Base-by-base conservation (phyloP, 345 rosid species). In the Ailanthus altissimus region DNA sequence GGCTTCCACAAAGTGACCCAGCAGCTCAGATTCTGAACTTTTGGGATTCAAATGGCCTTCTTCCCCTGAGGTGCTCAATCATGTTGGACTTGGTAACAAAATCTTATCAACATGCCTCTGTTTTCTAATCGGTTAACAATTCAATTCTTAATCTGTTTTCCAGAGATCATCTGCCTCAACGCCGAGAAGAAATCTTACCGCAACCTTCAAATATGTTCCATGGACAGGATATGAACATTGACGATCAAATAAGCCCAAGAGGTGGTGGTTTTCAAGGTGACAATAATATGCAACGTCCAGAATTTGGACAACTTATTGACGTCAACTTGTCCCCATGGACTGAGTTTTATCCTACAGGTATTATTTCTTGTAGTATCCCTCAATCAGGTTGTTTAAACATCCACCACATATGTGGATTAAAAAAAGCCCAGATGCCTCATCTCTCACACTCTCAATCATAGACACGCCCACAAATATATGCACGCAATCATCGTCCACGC, bases 21-120 rank as follows among this genome's bases (percentile, higher is more conserved):
- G 85, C 73, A 63, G 72, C 68, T 73, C 84, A 82, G n/a, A 73
- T 75, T 78, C 53, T 79, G 49, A 75, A 82, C 60, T 64, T 82
- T 56, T 67, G 76, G 78, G 78, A 77, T 42, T 80, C 87, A 67
- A 80, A 82, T 56, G 83, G 70, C 57, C 86, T 84, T 60, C 81
- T 78, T 68, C 82, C 77, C 2, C 61, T 56, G 20, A 86, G 87
- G 85, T 87, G 72, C 26, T 54, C 42, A 5, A 7, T 73, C 45
- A 18, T 65, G 23, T 0, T 23, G 36, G 36, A 21, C 11, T 38
- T 4, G 18, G 25, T 0, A n/a, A 9, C 45, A 16, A 54, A 40
- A n/a, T 70, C 25, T 40, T 54, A 51, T 20, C 12, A 36, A 38
- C 8, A 38, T 71, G 49, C 32, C 23, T 8, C 61, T 0, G 32